These are phyloP conservation scores for Epicoccum nigrum DNA, from an alignment of 2,329 filamentous ascomycete genomes.

Conservation along the genomic window DNA sequence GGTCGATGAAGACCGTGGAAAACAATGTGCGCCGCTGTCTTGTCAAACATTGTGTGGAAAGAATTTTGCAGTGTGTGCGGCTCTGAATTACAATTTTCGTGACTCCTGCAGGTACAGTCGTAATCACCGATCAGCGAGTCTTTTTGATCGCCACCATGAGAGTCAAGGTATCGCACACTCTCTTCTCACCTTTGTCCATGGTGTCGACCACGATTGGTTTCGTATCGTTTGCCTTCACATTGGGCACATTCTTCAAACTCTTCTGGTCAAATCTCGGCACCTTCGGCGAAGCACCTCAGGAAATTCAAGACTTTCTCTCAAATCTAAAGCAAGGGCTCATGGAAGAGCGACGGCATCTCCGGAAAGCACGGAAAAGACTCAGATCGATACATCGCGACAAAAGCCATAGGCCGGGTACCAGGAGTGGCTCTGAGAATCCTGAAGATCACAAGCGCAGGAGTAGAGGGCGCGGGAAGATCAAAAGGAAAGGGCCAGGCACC, in stretches of 20 bases:
- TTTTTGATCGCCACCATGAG: slow-evolving; percentile 20
- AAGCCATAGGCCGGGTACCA: slow-evolving; percentile 17
- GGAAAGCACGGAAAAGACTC: slow-evolving; percentile 30
- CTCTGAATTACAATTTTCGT: too few relatives aligned
- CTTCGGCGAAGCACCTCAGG: slow-evolving; percentile 42
- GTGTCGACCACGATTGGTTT: slow-evolving; percentile 49
- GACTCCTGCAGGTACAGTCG: too few relatives aligned
- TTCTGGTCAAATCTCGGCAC: slow-evolving; percentile 51
- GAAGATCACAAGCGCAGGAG: slow-evolving; percentile 10
- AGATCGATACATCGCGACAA: slow-evolving; percentile 18
- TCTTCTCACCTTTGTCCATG: slow-evolving; percentile 45
- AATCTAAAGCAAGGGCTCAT: slow-evolving; percentile 50
- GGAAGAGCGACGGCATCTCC: slow-evolving; percentile 49
- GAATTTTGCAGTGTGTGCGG: background rate
- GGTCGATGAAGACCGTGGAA: background rate
- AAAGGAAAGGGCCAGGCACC: slow-evolving; percentile 1
- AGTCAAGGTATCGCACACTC: slow-evolving; percentile 26
- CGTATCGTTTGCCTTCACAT: slow-evolving; percentile 52
- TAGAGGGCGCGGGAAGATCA: slow-evolving; percentile 7
- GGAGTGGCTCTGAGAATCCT: slow-evolving; percentile 14
- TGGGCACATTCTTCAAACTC: slow-evolving; percentile 51
- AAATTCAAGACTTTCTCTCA: slow-evolving; percentile 50
- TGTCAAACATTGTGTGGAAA: background rate
- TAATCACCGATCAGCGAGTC: background rate
- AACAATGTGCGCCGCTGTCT: background rate